phyloP scores from a whole-genome alignment of 345 rosid genomes.

The Mallotus nudiflorus region DNA sequence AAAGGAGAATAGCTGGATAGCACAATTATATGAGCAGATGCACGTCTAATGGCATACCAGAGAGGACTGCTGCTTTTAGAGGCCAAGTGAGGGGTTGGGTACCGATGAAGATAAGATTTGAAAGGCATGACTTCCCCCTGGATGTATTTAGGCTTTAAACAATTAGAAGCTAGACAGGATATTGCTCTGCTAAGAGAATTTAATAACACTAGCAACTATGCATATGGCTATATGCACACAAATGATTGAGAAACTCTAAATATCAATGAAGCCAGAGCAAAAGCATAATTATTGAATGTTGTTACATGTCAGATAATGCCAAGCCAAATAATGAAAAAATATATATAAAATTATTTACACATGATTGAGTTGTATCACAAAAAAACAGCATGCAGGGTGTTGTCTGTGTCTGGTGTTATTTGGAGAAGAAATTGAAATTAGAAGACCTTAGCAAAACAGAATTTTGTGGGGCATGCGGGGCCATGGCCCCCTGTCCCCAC shows the following conservation, averaged over 20 bases:
- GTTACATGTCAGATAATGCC: background rate
- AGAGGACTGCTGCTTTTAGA: conserved; percentile 80
- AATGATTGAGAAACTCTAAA: background rate
- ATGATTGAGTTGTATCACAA: too few species aligned
- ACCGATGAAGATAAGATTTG: conserved; percentile 76
- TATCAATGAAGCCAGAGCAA: conserved; percentile 7
- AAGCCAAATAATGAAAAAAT: background rate
- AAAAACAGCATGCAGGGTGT: too few species aligned
- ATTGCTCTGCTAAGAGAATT: too few species aligned
- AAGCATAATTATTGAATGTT: background rate
- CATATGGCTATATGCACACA: background rate
- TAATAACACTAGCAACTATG: background rate
- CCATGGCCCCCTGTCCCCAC: too few species aligned
- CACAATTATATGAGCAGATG: conserved; percentile 91
- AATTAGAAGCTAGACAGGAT: conserved; percentile 16
- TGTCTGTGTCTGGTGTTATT: too few species aligned
- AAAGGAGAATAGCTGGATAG: conserved; percentile 95
- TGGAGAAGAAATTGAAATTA: too few species aligned
- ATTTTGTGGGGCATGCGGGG: too few species aligned
- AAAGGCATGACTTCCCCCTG: conserved; percentile 87
- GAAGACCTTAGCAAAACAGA: too few species aligned
- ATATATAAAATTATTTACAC: background rate
- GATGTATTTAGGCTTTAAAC: conserved; percentile 10
- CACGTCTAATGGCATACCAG: conserved; percentile 88
- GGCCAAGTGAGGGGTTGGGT: conserved; percentile 78